phyloP scores from a whole-genome alignment of 257 asterid genomes.

The Knoxia roxburghii region DNA sequence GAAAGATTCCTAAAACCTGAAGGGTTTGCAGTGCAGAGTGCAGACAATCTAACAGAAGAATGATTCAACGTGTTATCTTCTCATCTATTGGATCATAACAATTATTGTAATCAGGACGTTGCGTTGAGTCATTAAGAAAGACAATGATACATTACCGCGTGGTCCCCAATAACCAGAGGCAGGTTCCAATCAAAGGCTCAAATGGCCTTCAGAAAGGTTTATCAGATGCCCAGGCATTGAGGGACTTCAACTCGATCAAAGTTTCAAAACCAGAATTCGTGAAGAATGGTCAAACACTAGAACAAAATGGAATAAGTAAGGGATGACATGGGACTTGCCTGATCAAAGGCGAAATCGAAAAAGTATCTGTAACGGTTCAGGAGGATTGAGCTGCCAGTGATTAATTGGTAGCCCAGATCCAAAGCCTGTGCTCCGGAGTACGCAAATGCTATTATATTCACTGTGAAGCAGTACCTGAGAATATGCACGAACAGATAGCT shows the following conservation, averaged over 20 bases:
- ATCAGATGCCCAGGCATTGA: neutral
- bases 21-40: neutral
- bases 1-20: neutral
- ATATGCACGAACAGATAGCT: neutral
- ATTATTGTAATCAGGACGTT: neutral
- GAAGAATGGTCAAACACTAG: no score
- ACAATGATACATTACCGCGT: neutral
- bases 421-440: constrained; percentile 72
- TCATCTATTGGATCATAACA: neutral
- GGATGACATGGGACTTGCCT: constrained; percentile 46
- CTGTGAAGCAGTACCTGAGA: constrained; percentile 67
- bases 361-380: constrained; percentile 39
- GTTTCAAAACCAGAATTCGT: neutral
- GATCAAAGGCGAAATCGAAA: constrained; percentile 73
- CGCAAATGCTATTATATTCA: constrained; percentile 60
- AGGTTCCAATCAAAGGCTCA: neutral
- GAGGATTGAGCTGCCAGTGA: constrained; percentile 39
- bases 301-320: no score
- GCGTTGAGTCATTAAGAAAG: neutral
- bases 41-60: neutral
- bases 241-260: neutral
- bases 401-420: constrained; percentile 40
- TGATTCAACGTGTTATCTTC: neutral
- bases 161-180: neutral
- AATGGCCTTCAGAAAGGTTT: neutral